phyloP scores from a whole-genome alignment of 164 flowering plant species.

The Liquidambar formosana region DNA sequence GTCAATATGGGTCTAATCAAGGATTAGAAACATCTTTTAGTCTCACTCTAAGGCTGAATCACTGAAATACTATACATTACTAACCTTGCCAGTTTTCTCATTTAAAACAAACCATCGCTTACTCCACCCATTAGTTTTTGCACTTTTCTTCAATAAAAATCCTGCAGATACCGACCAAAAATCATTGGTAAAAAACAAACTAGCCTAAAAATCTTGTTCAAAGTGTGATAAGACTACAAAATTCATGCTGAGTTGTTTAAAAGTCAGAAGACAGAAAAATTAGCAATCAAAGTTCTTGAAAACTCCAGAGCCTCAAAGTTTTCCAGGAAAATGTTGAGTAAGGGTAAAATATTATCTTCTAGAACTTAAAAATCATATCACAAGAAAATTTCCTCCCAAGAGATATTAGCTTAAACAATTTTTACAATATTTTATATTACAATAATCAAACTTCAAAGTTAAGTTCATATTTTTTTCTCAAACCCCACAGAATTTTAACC shows the following conservation, averaged over 20 bases:
- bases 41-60: background rate
- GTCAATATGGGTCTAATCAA: background rate
- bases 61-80: slow-evolving; percentile 15
- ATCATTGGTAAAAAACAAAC: background rate
- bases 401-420: too few species aligned
- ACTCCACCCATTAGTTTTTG: slow-evolving; percentile 89
- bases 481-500: background rate
- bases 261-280: too few species aligned
- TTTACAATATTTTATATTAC: too few species aligned
- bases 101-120: slow-evolving; percentile 96
- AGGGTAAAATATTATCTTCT: too few species aligned
- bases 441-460: background rate
- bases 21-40: background rate
- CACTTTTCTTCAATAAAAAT: slow-evolving; percentile 84
- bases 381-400: too few species aligned
- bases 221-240: background rate
- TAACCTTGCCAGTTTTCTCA: slow-evolving; percentile 93
- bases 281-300: too few species aligned
- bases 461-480: too few species aligned
- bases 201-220: background rate
- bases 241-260: too few species aligned
- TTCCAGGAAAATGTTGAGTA: too few species aligned
- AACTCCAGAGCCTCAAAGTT: too few species aligned
- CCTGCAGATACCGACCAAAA: slow-evolving; percentile 42
- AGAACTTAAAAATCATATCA: too few species aligned